Conservation (phyloP, 1,284 basidiomycete genomes). For the Puccinia polysora region DNA sequence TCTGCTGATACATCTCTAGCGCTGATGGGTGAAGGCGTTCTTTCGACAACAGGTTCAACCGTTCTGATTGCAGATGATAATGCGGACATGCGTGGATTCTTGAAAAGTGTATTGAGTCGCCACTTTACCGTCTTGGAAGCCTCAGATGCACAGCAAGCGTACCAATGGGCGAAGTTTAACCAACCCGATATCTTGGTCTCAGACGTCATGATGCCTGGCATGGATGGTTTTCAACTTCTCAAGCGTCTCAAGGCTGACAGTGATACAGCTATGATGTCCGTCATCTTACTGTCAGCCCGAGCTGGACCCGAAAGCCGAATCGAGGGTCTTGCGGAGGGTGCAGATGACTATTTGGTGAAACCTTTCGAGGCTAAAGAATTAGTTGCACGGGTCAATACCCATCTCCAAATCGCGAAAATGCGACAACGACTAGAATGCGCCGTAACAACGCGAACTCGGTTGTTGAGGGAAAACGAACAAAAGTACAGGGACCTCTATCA, state of each 20-base stretch:
- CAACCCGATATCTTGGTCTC: slow-evolving; percentile 48
- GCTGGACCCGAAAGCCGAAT: slow-evolving; percentile 49
- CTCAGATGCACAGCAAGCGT: slow-evolving; percentile 47
- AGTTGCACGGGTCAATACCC: slow-evolving; percentile 48
- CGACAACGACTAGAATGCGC: slow-evolving; percentile 48
- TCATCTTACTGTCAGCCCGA: slow-evolving; percentile 50
- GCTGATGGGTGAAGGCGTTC: slow-evolving; percentile 2
- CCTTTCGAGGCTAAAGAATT: slow-evolving; percentile 51
- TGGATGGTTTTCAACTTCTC: slow-evolving; percentile 47
- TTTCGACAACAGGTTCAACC: slow-evolving; percentile 34
- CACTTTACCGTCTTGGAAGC: slow-evolving; percentile 48
- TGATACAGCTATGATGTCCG: slow-evolving; percentile 46
- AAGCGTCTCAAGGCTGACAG: slow-evolving; percentile 46
- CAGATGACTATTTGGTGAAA: slow-evolving; percentile 49
- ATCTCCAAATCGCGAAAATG: slow-evolving; percentile 50
- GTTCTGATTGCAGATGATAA: slow-evolving; percentile 45
- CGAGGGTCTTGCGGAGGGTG: slow-evolving; percentile 49
- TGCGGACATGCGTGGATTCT: slow-evolving; percentile 46
- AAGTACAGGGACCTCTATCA: slow-evolving; percentile 47
- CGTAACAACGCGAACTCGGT: slow-evolving; percentile 48
- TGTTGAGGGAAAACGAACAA: slow-evolving; percentile 48
- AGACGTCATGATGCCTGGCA: slow-evolving; percentile 49
- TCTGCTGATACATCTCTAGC: slow-evolving; percentile 10
- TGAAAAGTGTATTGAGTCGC: slow-evolving; percentile 47
- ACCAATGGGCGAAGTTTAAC: slow-evolving; percentile 45